Evolutionary conservation across 768 basidiomycete species (phyloP), one percentile per base, ranked within the genome.

Genomic region (Lepiota brunneoincarnata): DNA sequence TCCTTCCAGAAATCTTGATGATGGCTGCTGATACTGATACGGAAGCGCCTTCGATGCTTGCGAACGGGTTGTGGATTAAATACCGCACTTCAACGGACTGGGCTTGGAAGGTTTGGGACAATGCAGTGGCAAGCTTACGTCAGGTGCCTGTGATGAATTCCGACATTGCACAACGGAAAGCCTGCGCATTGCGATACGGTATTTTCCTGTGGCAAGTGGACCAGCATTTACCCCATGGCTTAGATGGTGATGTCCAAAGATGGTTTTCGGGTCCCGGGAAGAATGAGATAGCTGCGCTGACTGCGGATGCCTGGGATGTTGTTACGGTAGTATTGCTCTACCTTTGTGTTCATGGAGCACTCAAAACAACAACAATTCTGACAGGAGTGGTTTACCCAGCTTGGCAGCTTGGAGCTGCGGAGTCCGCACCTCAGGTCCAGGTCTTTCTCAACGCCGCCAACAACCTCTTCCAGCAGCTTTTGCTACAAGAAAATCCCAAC

Each of bases 51-150:
- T 83, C 84, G 0, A 77, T 79, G 43, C 80, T 93, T 18, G 90
- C 89, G 0, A 87, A 87, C 59, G 79, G 79, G 42, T 72, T 93
- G 12, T 93, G 91, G 91, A 87, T 89, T 67, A 87, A 89, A 63
- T 91, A 91, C 60, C 82, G 87, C 39, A 81, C 80, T 14, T 81
- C 88, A 0, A 62, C 68, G 12, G 81, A 89, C 60, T 91, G 90
- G 89, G 89, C 80, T 1, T 87, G 83, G 82, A 87, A 85, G 60
- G 86, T 87, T 17, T 92, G 90, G 90, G 89, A 91, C 64, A 91
- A 89, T 61, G 82, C 86, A 1, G 75, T 93, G 40, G 82, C 87
- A 5, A 86, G 84, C 48, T 72, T 93, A 40, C 86, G 84, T 39
- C 86, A 87, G 64, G 75, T 89, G 40, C 81, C 85, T 5, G 67